Evolutionary conservation across 306 rosid genomes (phyloP).

Genomic region (Quercus alba): DNA sequence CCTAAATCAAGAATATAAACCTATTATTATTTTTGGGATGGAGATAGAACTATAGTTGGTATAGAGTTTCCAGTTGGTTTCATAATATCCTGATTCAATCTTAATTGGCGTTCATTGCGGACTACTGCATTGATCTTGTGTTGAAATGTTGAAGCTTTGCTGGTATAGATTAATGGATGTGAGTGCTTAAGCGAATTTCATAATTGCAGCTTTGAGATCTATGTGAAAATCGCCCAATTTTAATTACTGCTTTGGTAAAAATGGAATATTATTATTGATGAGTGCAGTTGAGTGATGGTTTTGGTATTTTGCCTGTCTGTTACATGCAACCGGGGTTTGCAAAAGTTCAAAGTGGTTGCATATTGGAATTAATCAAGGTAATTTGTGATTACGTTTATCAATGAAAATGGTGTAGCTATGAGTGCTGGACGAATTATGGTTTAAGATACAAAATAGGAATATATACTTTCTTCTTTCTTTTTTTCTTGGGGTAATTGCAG

Average conservation of each 20-base stretch:
- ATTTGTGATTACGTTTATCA: not conserved
- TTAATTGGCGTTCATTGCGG: constrained; percentile 82
- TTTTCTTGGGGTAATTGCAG: too few species aligned
- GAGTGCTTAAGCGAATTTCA: constrained; percentile 28
- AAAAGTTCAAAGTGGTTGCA: constrained; percentile 92
- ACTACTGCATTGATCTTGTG: constrained; percentile 57
- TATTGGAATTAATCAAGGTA: constrained; percentile 97
- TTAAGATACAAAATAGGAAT: too few species aligned
- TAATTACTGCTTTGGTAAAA: constrained; percentile 15
- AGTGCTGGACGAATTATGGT: too few species aligned
- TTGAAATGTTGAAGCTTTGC: constrained; percentile 80
- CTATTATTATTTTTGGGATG: not conserved
- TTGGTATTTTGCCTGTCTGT: constrained; percentile 71
- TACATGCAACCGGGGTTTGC: constrained; percentile 79
- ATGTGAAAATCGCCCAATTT: not conserved
- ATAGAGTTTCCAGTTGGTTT: constrained; percentile 21
- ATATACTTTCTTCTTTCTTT: too few species aligned
- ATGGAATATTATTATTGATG: constrained; percentile 14
- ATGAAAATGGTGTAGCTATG: too few species aligned
- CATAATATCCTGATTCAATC: constrained; percentile 54
- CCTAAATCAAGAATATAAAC: not conserved
- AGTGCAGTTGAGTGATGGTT: constrained; percentile 87
- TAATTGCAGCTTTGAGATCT: constrained; percentile 12
- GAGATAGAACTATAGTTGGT: constrained; percentile 4
- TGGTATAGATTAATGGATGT: constrained; percentile 74